These are phyloP conservation scores for Penicillium arizonense DNA, from an alignment of 495 filamentous ascomycete genomes.

Conservation along the genomic window DNA sequence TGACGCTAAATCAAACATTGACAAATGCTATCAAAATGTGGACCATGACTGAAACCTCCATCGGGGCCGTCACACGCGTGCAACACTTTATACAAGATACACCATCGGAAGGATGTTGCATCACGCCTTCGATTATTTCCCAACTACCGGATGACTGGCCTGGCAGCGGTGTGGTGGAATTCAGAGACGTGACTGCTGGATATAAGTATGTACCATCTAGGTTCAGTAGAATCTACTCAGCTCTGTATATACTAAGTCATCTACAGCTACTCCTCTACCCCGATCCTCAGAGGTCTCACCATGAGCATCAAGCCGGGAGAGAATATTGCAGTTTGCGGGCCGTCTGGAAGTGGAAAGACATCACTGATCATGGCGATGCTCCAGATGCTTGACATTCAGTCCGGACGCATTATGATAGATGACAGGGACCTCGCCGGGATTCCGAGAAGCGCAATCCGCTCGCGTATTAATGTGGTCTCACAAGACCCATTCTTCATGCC, in stretches of 20 bases:
- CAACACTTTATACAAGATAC: slow-evolving; percentile 15
- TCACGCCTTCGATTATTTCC: no score
- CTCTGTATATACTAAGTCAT: no score
- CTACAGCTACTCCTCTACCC: no score
- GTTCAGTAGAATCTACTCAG: not conserved
- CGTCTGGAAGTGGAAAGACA: slow-evolving; percentile 37
- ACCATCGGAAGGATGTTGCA: slow-evolving; percentile 4
- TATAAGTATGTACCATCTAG: slow-evolving; percentile 6
- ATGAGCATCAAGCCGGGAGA: not conserved
- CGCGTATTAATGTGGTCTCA: slow-evolving; percentile 35
- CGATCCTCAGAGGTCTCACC: no score
- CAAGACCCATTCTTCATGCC: slow-evolving; percentile 39
- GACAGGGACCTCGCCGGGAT: slow-evolving; percentile 29
- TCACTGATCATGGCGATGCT: slow-evolving; percentile 36
- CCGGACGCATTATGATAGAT: slow-evolving; percentile 33
- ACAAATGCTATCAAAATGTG: slow-evolving; percentile 38
- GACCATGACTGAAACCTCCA: slow-evolving; percentile 46
- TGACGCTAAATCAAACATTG: slow-evolving; percentile 49
- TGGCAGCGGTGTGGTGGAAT: not conserved
- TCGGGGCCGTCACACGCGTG: slow-evolving; percentile 24
- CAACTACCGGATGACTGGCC: not conserved
- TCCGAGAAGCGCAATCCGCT: slow-evolving; percentile 28
- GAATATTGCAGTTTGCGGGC: slow-evolving; percentile 12
- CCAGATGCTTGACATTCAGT: slow-evolving; percentile 13
- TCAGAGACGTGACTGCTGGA: slow-evolving; percentile 3